Evolutionary conservation across 2,329 filamentous ascomycete species (phyloP).

Genomic region (Aspergillus unguis): DNA sequence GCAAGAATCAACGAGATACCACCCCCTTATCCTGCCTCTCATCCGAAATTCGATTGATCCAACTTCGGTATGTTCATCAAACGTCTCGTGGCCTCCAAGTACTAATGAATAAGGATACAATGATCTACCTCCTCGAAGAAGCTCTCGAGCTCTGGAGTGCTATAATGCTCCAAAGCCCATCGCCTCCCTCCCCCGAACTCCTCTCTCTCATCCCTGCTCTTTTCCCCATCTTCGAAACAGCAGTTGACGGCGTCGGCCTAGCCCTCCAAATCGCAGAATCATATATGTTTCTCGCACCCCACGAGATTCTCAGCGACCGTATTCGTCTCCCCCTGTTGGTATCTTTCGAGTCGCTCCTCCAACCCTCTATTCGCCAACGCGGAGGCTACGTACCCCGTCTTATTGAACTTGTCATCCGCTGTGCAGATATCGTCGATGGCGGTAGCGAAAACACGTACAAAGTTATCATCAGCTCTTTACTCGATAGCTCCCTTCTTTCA

Average conservation of each 20-base stretch:
- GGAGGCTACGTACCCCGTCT: slow-evolving; percentile 44
- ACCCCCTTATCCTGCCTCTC: slow-evolving; percentile 75
- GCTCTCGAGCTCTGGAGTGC: slow-evolving; percentile 84
- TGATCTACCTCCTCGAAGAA: slow-evolving; percentile 85
- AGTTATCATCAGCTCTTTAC: slow-evolving; percentile 63
- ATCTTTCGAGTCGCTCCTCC: slow-evolving; percentile 40
- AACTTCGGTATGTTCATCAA: slow-evolving; percentile 55
- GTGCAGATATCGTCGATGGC: slow-evolving; percentile 61
- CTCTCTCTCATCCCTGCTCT: slow-evolving; percentile 60
- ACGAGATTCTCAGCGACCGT: slow-evolving; percentile 42
- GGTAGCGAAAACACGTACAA: slow-evolving; percentile 54
- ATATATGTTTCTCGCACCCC: slow-evolving; percentile 64
- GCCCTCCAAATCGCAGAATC: slow-evolving; percentile 65
- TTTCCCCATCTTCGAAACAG: slow-evolving; percentile 65
- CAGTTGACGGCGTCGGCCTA: slow-evolving; percentile 60
- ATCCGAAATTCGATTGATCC: slow-evolving; percentile 76
- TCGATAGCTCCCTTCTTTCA: slow-evolving; percentile 60
- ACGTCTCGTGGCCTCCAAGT: not conserved
- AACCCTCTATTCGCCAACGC: slow-evolving; percentile 37
- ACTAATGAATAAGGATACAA: slow-evolving; percentile 49
- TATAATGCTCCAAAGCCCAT: slow-evolving; percentile 64
- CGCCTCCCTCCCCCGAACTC: slow-evolving; percentile 60
- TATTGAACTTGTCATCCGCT: slow-evolving; percentile 63
- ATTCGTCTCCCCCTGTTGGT: slow-evolving; percentile 36
- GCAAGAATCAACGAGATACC: slow-evolving; percentile 71